A percentile compares a stretch with the other conserved stretches of the same genome.
Conservation (phyloP, 257 asterid species). For the Solanum etuberosum region DNA sequence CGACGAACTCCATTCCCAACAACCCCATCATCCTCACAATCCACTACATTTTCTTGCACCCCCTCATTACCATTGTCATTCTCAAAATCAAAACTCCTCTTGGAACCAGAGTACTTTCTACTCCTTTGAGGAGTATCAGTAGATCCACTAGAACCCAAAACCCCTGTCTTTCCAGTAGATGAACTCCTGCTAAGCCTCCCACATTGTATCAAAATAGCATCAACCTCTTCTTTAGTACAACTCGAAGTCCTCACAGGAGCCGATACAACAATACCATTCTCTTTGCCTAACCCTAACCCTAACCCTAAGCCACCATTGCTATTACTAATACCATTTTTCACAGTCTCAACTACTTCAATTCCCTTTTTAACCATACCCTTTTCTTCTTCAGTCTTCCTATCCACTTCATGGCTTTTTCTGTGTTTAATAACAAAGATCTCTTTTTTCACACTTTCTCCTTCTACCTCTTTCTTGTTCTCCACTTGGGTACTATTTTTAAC, state of each 20-base stretch:
- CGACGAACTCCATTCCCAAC: constrained; percentile 38
- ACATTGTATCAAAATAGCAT: constrained; percentile 90
- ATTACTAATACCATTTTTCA: constrained; percentile 2
- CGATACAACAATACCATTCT: constrained; percentile 10
- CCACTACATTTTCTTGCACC: constrained; percentile 3
- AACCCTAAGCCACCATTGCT: not conserved
- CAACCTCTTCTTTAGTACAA: constrained; percentile 92
- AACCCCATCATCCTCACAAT: constrained; percentile 30
- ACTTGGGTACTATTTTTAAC: constrained; percentile 14
- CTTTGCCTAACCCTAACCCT: not conserved
- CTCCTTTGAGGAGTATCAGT: constrained; percentile 23
- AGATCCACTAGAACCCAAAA: constrained; percentile 16
- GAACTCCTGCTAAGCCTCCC: constrained; percentile 96
- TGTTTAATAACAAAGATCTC: constrained; percentile 71
- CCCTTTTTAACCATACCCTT: constrained; percentile 19
- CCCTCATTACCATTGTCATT: constrained; percentile 28
- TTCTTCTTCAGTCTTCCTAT: constrained; percentile 45
- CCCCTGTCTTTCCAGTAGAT: constrained; percentile 49
- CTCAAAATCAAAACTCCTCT: constrained; percentile 92
- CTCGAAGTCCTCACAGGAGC: constrained; percentile 77
- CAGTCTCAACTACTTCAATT: constrained; percentile 15
- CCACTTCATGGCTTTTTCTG: constrained; percentile 66
- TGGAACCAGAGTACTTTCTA: constrained; percentile 76
- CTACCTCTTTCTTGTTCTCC: constrained; percentile 32
- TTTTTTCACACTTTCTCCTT: constrained; percentile 44